Evolutionary conservation across 805 yeast genomes (phyloP).

Genomic region (Barnettozyma californica): DNA sequence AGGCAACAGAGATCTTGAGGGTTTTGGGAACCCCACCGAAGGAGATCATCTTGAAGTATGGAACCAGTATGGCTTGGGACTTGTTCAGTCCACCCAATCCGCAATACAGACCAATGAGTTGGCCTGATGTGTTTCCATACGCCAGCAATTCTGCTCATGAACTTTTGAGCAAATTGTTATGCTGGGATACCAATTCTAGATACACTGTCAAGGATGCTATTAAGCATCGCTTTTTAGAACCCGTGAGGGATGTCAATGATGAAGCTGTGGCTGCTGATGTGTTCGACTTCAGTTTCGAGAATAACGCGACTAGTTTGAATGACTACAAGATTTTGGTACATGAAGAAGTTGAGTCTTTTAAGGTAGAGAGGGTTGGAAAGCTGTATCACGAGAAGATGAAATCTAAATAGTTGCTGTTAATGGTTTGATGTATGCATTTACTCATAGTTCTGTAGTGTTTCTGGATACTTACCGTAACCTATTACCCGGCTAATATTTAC

Average conservation of each 20-base stretch:
- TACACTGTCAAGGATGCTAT: conserved; percentile 52
- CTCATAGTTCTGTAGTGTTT: neutral
- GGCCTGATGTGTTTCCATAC: conserved; percentile 58
- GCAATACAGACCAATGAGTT: conserved; percentile 36
- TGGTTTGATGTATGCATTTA: neutral
- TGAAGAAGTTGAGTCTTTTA: conserved; percentile 50
- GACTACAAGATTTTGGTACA: conserved; percentile 44
- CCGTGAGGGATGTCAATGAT: conserved; percentile 47
- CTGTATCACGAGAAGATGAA: conserved; percentile 1
- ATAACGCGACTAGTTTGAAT: conserved; percentile 30
- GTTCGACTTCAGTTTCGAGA: conserved; percentile 70
- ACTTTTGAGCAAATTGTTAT: conserved; percentile 48
- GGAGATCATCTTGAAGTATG: conserved; percentile 38
- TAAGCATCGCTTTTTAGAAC: conserved; percentile 47
- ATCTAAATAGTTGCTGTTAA: neutral
- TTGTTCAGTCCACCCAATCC: conserved; percentile 39
- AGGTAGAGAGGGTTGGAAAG: conserved; percentile 26
- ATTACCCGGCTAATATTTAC: neutral
- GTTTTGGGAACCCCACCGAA: conserved; percentile 67
- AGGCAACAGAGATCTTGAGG: conserved; percentile 60
- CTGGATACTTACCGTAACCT: too few relatives aligned
- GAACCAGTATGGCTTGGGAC: conserved; percentile 43
- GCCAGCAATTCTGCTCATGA: conserved; percentile 48
- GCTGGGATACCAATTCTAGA: conserved; percentile 61
- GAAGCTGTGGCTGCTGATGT: conserved; percentile 47